These are phyloP conservation scores for Trametes cinnabarina DNA, from an alignment of 768 basidiomycete species.

Conservation along the genomic window DNA sequence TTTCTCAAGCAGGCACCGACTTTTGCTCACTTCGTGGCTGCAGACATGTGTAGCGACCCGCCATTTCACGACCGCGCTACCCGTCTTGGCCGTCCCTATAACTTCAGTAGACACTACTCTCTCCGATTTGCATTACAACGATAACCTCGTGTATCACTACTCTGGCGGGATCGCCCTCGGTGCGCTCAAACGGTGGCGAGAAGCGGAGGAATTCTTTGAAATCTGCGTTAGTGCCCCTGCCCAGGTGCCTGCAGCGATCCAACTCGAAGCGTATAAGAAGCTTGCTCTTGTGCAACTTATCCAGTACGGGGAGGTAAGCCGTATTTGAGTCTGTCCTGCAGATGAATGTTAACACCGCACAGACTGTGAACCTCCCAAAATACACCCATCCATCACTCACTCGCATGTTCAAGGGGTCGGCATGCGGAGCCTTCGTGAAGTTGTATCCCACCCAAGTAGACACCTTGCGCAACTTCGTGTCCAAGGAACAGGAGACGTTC, in stretches of 20 bases:
- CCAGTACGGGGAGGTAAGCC: constrained; percentile 63
- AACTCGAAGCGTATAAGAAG: constrained; percentile 88
- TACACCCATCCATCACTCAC: constrained; percentile 61
- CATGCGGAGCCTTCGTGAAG: constrained; percentile 62
- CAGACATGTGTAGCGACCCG: constrained; percentile 60
- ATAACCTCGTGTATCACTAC: constrained; percentile 85
- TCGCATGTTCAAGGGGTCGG: constrained; percentile 63
- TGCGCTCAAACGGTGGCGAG: constrained; percentile 61
- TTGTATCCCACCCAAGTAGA: constrained; percentile 60
- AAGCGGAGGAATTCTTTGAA: constrained; percentile 79
- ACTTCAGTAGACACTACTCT: constrained; percentile 56
- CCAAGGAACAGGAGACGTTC: constrained; percentile 57
- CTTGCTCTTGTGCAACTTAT: constrained; percentile 77
- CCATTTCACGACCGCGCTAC: constrained; percentile 55
- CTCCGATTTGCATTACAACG: constrained; percentile 72
- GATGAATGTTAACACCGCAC: not conserved
- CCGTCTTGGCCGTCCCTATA: constrained; percentile 62
- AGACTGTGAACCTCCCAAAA: constrained; percentile 60
- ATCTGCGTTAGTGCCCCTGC: constrained; percentile 57
- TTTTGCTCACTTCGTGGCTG: not conserved
- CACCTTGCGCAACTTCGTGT: constrained; percentile 44
- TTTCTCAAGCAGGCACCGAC: no score
- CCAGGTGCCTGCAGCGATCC: constrained; percentile 61
- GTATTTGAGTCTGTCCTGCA: not conserved
- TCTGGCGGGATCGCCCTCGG: constrained; percentile 67